A percentile compares a stretch with the other conserved stretches of the same genome.
These are phyloP conservation scores for Tolypocladium album DNA, from an alignment of 2,329 filamentous ascomycete species.

Conservation along the genomic window DNA sequence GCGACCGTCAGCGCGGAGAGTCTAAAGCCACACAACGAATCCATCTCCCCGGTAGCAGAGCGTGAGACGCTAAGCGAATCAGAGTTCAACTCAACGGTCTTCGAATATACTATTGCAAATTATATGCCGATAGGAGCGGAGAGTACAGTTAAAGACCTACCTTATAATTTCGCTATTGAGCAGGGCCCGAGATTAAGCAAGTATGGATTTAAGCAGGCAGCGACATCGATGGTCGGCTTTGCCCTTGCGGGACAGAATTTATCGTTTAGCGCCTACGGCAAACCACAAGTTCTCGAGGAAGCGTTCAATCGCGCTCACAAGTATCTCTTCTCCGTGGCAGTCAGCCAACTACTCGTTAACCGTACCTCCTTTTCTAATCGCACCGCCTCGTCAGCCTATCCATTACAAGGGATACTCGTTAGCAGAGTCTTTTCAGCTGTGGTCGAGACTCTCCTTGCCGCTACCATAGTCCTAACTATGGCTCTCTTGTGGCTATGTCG, in stretches of 20 bases:
- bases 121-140: slow-evolving; percentile 9
- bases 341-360: slow-evolving; percentile 9
- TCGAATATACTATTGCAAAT: slow-evolving; percentile 20
- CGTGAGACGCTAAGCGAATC: slow-evolving; percentile 6
- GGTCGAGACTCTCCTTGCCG: slow-evolving; percentile 17
- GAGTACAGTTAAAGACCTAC: not conserved
- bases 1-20: slow-evolving; percentile 20
- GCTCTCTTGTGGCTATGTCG: slow-evolving; percentile 9
- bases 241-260: slow-evolving; percentile 13
- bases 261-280: not conserved
- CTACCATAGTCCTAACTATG: slow-evolving; percentile 3
- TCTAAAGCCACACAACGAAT: slow-evolving; percentile 5
- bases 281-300: slow-evolving; percentile 1
- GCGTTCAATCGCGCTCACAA: slow-evolving; percentile 15
- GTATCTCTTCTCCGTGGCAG: slow-evolving; percentile 18
- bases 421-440: slow-evolving; percentile 18
- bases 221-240: slow-evolving; percentile 17
- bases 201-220: not conserved
- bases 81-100: slow-evolving; percentile 22
- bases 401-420: slow-evolving; percentile 18
- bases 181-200: not conserved
- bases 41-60: slow-evolving; percentile 2
- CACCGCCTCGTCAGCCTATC: slow-evolving; percentile 5
- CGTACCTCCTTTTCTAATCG: slow-evolving; percentile 2
- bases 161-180: not conserved